These are phyloP conservation scores for Debaryomycetaceae sp. DNA, from an alignment of 1,139 yeast species.

Conservation along the genomic window DNA sequence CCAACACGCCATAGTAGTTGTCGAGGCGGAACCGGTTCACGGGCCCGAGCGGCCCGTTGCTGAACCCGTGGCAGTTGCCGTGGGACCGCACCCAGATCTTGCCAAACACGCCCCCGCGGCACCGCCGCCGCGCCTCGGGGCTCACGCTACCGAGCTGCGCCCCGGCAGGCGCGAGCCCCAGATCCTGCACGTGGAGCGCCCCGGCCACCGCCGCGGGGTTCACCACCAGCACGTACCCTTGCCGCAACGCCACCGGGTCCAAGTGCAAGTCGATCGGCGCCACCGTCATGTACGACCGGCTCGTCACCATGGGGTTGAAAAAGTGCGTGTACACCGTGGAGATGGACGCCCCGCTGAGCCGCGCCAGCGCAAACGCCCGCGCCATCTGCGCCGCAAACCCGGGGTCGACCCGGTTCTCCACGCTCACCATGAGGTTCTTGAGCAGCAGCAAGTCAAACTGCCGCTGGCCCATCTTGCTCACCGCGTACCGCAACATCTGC, in stretches of 20 bases:
- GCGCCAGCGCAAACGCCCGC: slow-evolving; percentile 52
- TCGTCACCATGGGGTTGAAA: slow-evolving; percentile 74
- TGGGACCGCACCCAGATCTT: slow-evolving; percentile 96
- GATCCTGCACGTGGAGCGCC: slow-evolving; percentile 76
- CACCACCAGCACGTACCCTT: slow-evolving; percentile 75
- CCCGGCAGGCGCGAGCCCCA: slow-evolving; percentile 93
- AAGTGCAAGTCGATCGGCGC: slow-evolving; percentile 83
- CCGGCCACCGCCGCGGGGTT: slow-evolving; percentile 59
- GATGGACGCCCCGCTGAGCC: slow-evolving; percentile 59
- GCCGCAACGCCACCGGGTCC: slow-evolving; percentile 81
- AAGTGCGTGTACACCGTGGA: slow-evolving; percentile 70
- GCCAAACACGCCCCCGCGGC: slow-evolving; percentile 91
- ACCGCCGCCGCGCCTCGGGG: slow-evolving; percentile 73
- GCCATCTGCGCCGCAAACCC: slow-evolving; percentile 52
- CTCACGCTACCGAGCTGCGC: slow-evolving; percentile 91
- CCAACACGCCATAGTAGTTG: slow-evolving; percentile 47
- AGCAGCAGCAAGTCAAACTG: slow-evolving; percentile 55
- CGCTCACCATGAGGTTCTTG: slow-evolving; percentile 77
- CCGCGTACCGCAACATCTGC: slow-evolving; percentile 73
- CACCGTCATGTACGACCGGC: slow-evolving; percentile 79
- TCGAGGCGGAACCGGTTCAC: slow-evolving; percentile 23
- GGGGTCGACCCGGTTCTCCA: slow-evolving; percentile 64
- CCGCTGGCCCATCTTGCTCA: slow-evolving; percentile 50
- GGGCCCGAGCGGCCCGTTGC: slow-evolving; percentile 44
- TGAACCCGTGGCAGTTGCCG: slow-evolving; percentile 59